Evolutionary conservation across 345 rosid species (phyloP).

Genomic region (Eucalyptus leucophloia): DNA sequence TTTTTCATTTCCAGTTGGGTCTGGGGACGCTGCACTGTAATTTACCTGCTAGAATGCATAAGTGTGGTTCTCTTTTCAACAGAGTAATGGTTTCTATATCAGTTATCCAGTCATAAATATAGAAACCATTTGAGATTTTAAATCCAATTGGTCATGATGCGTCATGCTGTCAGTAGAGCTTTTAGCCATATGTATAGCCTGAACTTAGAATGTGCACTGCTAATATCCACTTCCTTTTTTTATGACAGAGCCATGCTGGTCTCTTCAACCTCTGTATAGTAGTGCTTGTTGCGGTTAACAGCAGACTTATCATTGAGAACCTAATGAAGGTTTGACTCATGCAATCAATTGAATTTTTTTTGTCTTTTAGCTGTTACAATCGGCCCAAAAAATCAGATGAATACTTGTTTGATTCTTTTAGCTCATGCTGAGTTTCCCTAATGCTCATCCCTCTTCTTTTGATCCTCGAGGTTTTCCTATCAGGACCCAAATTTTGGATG

Average conservation of each 20-base stretch:
- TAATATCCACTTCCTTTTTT: neutral
- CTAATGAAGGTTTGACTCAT: slow-evolving; percentile 65
- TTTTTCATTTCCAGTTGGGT: neutral
- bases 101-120: neutral
- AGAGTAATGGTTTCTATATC: neutral
- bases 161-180: neutral
- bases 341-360: neutral
- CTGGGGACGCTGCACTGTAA: neutral
- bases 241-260: slow-evolving; percentile 94
- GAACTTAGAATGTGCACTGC: neutral
- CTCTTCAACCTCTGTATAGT: slow-evolving; percentile 94
- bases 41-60: neutral
- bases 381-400: neutral
- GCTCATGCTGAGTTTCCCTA: neutral
- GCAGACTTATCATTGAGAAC: slow-evolving; percentile 94
- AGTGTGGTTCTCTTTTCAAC: neutral
- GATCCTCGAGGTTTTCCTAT: neutral
- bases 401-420: neutral
- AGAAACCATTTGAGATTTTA: neutral
- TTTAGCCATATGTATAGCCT: neutral
- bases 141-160: neutral
- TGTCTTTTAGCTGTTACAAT: neutral
- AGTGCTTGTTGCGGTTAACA: slow-evolving; percentile 92
- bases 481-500: neutral
- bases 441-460: neutral